These are phyloP conservation scores for Platanthera zijinensis DNA, from an alignment of 106 monocot genomes.

Conservation along the genomic window DNA sequence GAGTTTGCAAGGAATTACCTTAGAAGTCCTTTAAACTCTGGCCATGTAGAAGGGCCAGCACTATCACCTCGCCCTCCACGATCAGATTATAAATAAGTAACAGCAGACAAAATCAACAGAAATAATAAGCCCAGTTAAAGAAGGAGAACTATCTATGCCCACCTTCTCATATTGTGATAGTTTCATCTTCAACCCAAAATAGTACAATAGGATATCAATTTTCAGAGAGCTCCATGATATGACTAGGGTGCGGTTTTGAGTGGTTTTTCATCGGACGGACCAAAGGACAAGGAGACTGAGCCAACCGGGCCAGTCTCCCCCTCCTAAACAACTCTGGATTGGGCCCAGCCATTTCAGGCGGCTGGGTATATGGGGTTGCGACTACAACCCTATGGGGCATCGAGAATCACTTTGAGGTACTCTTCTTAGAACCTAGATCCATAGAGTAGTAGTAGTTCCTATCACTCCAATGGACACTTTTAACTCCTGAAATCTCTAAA, in stretches of 20 bases:
- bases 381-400: no score
- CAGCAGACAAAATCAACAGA: not conserved
- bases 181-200: constrained; percentile 70
- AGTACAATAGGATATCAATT: not conserved
- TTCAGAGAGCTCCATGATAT: not conserved
- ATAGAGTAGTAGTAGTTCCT: no score
- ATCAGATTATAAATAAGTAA: constrained; percentile 57
- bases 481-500: not conserved
- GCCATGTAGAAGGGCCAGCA: constrained; percentile 82
- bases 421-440: no score
- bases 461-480: not conserved
- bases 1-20: constrained; percentile 24
- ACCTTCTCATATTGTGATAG: constrained; percentile 98
- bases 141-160: not conserved
- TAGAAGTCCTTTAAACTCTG: constrained; percentile 83
- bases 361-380: no score
- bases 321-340: no score
- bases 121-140: constrained; percentile 6
- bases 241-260: no score
- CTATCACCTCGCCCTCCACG: constrained; percentile 88
- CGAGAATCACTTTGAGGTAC: no score
- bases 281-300: no score
- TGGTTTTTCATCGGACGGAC: no score
- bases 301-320: no score
- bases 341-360: no score